Evolutionary conservation across 495 filamentous ascomycete species (phyloP), one percentile per base, ranked within the genome.

Genomic region (Talaromyces wortmannii): DNA sequence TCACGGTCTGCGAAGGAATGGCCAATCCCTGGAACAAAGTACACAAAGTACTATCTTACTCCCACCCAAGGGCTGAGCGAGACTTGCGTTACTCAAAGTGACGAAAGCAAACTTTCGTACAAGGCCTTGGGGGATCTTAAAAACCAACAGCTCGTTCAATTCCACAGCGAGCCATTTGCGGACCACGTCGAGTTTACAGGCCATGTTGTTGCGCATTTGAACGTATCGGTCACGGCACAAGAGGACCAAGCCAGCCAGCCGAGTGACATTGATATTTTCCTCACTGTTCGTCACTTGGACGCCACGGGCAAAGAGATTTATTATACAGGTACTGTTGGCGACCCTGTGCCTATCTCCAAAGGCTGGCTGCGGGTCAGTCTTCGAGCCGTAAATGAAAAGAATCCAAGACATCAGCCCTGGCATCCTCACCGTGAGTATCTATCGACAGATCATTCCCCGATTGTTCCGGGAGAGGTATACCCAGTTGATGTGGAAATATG

Each of bases 101-200:
- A 52, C 7, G 55, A 60, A 1, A 50, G 56, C 23, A 77, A 76
- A 54, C 61, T 82, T 33, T 71, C 73, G 0, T 86, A 85, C 65
- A 68, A 73, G 50, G 81, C 82, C 0, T 70, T 86, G 0, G 80
- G 81, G 4, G 76, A 60, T 2, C 55, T 83, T 5, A 67, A 80
- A 6, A 67, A 74, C 16, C 74, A 71, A 8, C 55, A 62, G n/a
- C 44, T 65, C 0, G 55, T 85, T 13, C 73, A 78, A 33, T 88
- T 87, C 61, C 69, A 63, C 8, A 84, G 79, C 0, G 40, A 69
- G 0, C 67, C 79, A 0, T 87, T 87, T 50, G 71, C 74, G 18
- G 52, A 61, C 12, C 82, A 86, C 52, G 85, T 75, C 0, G 85
- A 87, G 58, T 78, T 89, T 40, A 89, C 85, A 0, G 85, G 85